phyloP scores from a whole-genome alignment of 805 yeast species.

The Candida anglica region DNA sequence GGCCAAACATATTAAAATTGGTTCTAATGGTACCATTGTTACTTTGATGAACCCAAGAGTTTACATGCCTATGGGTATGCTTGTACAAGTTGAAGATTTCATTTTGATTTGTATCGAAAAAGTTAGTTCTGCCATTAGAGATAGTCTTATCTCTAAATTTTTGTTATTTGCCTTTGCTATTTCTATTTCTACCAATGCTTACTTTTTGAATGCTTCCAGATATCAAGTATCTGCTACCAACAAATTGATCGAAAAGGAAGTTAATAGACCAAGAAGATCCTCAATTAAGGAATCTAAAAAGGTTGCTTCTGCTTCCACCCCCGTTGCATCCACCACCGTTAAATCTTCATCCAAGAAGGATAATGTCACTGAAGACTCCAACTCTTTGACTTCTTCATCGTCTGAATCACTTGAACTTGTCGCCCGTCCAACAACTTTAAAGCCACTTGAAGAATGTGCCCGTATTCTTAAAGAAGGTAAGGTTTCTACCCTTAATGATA shows the following conservation, averaged over 20 bases:
- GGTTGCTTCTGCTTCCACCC: neutral
- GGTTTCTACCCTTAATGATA: slow-evolving; percentile 60
- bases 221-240: slow-evolving; percentile 48
- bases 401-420: slow-evolving; percentile 28
- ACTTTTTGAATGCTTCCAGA: slow-evolving; percentile 82
- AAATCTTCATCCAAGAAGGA: slow-evolving; percentile 2
- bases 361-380: slow-evolving; percentile 13
- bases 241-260: slow-evolving; percentile 36
- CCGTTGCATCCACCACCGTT: slow-evolving; percentile 1
- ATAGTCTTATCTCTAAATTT: slow-evolving; percentile 74
- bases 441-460: slow-evolving; percentile 62
- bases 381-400: slow-evolving; percentile 15
- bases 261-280: slow-evolving; percentile 23
- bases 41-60: slow-evolving; percentile 55
- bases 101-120: slow-evolving; percentile 47
- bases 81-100: slow-evolving; percentile 61
- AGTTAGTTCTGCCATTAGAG: slow-evolving; percentile 69
- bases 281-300: slow-evolving; percentile 1
- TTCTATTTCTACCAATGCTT: slow-evolving; percentile 77
- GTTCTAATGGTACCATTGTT: slow-evolving; percentile 49
- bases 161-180: slow-evolving; percentile 68
- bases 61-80: slow-evolving; percentile 53
- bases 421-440: slow-evolving; percentile 17
- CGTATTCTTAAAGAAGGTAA: slow-evolving; percentile 67
- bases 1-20: slow-evolving; percentile 42